phyloP scores from a whole-genome alignment of 257 asterid species.

The Vinca minor region DNA sequence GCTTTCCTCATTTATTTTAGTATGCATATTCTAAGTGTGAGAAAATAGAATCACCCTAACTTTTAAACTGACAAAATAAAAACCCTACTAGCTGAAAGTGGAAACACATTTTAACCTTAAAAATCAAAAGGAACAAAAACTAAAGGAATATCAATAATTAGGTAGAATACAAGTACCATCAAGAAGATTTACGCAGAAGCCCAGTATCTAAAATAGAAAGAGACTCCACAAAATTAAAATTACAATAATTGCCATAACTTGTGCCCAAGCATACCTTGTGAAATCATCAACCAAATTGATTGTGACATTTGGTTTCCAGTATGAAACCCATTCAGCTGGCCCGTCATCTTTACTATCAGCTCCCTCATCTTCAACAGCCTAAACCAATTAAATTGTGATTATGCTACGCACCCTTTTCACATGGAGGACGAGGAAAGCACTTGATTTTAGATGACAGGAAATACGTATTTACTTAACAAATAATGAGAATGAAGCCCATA shows the following conservation, averaged over 20 bases:
- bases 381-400: conserved; percentile 20
- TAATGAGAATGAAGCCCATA: neutral
- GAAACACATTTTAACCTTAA: neutral
- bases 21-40: neutral
- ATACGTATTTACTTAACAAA: neutral
- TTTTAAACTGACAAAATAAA: neutral
- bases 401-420: neutral
- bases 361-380: conserved; percentile 49
- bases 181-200: too few species aligned
- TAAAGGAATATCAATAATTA: neutral
- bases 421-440: neutral
- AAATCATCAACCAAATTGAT: conserved; percentile 93
- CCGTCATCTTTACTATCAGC: conserved; percentile 54
- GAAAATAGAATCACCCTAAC: neutral
- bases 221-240: neutral
- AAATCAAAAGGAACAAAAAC: neutral
- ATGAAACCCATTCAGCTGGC: conserved; percentile 73
- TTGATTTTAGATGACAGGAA: neutral
- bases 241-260: neutral
- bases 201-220: neutral
- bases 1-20: neutral
- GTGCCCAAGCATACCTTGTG: conserved; percentile 46
- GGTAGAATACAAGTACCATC: neutral
- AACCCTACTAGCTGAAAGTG: neutral
- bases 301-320: conserved; percentile 90